These are phyloP conservation scores for Lactarius vividus DNA, from an alignment of 768 basidiomycete species.

Conservation along the genomic window DNA sequence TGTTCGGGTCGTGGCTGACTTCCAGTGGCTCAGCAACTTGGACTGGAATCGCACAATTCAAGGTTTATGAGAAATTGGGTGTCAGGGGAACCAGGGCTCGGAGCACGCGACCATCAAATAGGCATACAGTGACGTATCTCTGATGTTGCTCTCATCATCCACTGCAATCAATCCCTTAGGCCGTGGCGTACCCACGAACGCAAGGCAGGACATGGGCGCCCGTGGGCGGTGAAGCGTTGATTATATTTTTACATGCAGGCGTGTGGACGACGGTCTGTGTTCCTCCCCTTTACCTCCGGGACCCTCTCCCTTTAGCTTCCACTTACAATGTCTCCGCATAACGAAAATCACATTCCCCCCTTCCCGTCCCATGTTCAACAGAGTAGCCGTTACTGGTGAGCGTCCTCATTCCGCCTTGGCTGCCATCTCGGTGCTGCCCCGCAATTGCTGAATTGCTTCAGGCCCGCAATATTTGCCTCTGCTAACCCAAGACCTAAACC, in stretches of 20 bases:
- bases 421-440: not conserved
- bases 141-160: too few species aligned
- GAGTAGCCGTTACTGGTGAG: not conserved
- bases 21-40: not conserved
- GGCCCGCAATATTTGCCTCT: slow-evolving; percentile 4
- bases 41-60: not conserved
- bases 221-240: too few species aligned
- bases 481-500: not conserved
- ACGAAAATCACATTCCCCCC: not conserved
- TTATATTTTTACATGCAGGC: not conserved
- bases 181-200: too few species aligned
- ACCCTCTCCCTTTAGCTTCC: too few species aligned
- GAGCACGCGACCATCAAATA: not conserved
- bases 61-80: not conserved
- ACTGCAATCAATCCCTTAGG: not conserved
- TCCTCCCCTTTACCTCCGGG: not conserved
- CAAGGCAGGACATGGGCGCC: too few species aligned
- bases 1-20: too few species aligned
- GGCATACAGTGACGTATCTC: not conserved
- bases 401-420: not conserved
- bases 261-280: not conserved
- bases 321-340: not conserved
- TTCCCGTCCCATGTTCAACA: not conserved
- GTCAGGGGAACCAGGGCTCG: not conserved
- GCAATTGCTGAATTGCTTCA: not conserved